Conservation (phyloP, 2,329 filamentous ascomycete species). For the Nemania sp. region DNA sequence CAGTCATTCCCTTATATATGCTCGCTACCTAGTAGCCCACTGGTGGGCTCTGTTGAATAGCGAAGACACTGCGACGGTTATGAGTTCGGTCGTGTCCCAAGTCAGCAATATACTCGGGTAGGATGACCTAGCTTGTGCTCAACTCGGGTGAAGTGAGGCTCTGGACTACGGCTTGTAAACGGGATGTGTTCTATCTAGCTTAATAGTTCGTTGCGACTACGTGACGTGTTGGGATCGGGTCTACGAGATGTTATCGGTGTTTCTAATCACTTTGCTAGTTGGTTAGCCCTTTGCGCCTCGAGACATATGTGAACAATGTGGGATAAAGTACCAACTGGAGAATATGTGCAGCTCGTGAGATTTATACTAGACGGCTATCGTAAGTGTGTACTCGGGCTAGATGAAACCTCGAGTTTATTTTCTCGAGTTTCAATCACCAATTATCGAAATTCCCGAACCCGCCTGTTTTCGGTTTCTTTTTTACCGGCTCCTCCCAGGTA, state of each 20-base stretch:
- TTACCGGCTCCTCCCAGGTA: constrained; percentile 75
- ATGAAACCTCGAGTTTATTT: neutral
- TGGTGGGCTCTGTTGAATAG: neutral
- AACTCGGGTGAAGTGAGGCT: neutral
- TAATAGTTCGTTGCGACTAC: neutral
- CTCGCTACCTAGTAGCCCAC: neutral
- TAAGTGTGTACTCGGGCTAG: neutral
- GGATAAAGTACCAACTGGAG: neutral
- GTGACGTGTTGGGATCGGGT: neutral
- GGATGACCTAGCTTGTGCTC: neutral
- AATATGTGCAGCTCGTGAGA: neutral
- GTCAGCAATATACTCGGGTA: neutral
- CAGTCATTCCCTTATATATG: neutral
- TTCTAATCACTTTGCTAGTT: neutral
- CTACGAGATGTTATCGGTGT: neutral
- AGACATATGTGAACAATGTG: neutral
- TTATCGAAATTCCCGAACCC: constrained; percentile 96
- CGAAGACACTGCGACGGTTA: neutral
- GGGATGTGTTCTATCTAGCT: neutral
- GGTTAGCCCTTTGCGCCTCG: neutral
- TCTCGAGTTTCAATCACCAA: constrained; percentile 69
- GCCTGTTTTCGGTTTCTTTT: constrained; percentile 82
- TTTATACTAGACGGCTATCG: neutral
- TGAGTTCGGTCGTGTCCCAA: neutral
- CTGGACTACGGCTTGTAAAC: neutral